phyloP scores from a whole-genome alignment of 106 monocot species.

The Xerophyta viscosa region DNA sequence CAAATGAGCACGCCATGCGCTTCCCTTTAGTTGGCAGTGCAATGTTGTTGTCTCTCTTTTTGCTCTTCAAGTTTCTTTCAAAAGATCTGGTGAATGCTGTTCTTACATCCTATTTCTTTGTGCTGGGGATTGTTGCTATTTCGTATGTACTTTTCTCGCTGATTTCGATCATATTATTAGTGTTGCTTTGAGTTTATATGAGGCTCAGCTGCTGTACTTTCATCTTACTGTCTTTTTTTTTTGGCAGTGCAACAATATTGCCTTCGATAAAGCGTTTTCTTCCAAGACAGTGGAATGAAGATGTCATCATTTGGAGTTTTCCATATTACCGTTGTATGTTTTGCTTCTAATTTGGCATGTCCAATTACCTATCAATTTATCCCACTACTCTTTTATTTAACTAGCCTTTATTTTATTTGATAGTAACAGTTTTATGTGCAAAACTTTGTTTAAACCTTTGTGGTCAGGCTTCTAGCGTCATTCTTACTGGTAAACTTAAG shows the following conservation, averaged over 20 bases:
- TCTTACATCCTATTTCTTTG: conserved; percentile 89
- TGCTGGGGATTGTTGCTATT: conserved; percentile 87
- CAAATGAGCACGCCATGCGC: conserved; percentile 95
- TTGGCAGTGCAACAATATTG: conserved; percentile 75
- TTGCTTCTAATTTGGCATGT: no score
- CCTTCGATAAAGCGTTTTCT: conserved; percentile 82
- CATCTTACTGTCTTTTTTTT: conserved; percentile 2
- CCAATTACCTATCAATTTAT: no score
- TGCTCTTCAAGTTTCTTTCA: conserved; percentile 92
- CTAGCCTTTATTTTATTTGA: no score
- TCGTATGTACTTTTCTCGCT: conserved; percentile 29
- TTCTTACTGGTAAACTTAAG: no score
- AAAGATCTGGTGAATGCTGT: conserved; percentile 98
- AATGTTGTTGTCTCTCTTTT: conserved; percentile 85
- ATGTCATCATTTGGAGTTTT: conserved; percentile 50
- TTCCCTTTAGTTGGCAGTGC: conserved; percentile 98
- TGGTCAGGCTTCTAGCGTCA: no score
- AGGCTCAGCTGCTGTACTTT: background rate
- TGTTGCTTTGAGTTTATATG: background rate
- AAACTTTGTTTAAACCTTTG: no score
- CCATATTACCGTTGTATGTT: conserved; percentile 75
- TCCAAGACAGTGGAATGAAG: conserved; percentile 75
- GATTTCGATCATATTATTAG: background rate
- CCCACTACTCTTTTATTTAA: no score
- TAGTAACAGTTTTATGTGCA: no score